Evolutionary conservation across 768 basidiomycete genomes (phyloP).

Genomic region (Suillus plorans): DNA sequence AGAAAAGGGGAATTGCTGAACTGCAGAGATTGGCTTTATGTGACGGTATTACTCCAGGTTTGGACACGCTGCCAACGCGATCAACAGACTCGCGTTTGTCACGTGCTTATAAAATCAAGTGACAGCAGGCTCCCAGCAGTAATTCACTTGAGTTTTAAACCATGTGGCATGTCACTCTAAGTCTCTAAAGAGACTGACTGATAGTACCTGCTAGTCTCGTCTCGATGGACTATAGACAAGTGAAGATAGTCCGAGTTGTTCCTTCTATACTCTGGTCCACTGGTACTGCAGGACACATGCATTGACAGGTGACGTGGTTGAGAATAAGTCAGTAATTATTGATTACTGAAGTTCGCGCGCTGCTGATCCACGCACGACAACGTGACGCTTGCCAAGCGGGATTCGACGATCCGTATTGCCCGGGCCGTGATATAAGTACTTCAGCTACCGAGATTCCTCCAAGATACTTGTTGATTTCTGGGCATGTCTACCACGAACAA

Average conservation of each 20-base stretch:
- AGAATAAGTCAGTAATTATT: not conserved
- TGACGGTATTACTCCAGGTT: not conserved
- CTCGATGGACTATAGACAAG: too few relatives aligned
- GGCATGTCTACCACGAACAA: constrained; percentile 16
- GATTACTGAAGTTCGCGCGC: not conserved
- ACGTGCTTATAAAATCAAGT: not conserved
- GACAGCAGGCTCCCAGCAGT: too few relatives aligned
- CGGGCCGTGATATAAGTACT: not conserved
- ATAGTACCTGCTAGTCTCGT: too few relatives aligned
- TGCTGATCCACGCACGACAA: not conserved
- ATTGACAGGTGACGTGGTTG: not conserved
- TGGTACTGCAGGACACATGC: not conserved
- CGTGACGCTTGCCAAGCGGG: not conserved
- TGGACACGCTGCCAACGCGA: too few relatives aligned
- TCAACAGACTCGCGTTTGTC: not conserved
- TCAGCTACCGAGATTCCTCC: not conserved
- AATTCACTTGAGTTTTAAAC: not conserved
- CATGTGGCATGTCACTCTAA: too few relatives aligned
- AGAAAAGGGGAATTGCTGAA: not conserved
- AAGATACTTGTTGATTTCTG: not conserved
- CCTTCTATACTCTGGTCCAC: not conserved
- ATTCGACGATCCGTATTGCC: not conserved
- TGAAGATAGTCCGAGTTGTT: not conserved
- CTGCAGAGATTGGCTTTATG: not conserved
- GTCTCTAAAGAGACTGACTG: too few relatives aligned